Percentiles rank a stretch among this genome's conserved stretches.
These are phyloP conservation scores for Microbotryum saponariae DNA, from an alignment of 1,284 basidiomycete species.

Conservation along the genomic window DNA sequence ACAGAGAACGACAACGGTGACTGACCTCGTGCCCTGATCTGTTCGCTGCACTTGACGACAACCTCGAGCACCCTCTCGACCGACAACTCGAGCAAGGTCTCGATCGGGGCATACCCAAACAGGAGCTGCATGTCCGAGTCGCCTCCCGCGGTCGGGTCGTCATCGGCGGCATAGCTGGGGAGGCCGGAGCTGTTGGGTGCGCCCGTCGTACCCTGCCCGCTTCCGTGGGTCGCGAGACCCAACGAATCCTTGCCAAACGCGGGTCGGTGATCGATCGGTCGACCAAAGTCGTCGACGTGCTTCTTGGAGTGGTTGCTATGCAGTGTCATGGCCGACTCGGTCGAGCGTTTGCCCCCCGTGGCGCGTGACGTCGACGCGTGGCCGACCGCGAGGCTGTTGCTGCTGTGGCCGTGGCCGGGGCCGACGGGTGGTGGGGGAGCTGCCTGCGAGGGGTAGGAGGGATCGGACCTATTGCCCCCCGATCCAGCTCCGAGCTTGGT, in stretches of 20 bases:
- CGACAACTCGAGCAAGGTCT: constrained; percentile 19
- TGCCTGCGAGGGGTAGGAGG: too few relatives aligned
- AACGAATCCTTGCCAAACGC: constrained; percentile 8
- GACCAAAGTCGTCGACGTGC: constrained; percentile 30
- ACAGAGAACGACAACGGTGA: background rate
- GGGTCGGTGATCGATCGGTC: constrained; percentile 12
- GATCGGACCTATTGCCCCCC: too few relatives aligned
- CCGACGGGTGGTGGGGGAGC: too few relatives aligned
- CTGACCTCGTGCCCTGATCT: constrained; percentile 23
- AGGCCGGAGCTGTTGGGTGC: constrained; percentile 9
- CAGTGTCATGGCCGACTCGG: too few relatives aligned
- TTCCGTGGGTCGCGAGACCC: background rate
- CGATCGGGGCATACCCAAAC: constrained; percentile 26
- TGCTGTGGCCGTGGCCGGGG: too few relatives aligned
- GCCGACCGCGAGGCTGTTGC: too few relatives aligned
- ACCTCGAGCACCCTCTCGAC: constrained; percentile 18
- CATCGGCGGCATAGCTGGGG: constrained; percentile 4
- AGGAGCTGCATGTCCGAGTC: constrained; percentile 18
- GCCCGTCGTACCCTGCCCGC: background rate
- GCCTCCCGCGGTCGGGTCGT: background rate
- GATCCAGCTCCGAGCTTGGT: too few relatives aligned
- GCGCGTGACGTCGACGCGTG: too few relatives aligned
- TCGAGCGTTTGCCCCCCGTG: too few relatives aligned
- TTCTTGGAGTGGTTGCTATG: too few relatives aligned
- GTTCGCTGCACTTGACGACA: constrained; percentile 7